phyloP scores from a whole-genome alignment of 2,329 filamentous ascomycete species.

The Sporothrix curviconia region DNA sequence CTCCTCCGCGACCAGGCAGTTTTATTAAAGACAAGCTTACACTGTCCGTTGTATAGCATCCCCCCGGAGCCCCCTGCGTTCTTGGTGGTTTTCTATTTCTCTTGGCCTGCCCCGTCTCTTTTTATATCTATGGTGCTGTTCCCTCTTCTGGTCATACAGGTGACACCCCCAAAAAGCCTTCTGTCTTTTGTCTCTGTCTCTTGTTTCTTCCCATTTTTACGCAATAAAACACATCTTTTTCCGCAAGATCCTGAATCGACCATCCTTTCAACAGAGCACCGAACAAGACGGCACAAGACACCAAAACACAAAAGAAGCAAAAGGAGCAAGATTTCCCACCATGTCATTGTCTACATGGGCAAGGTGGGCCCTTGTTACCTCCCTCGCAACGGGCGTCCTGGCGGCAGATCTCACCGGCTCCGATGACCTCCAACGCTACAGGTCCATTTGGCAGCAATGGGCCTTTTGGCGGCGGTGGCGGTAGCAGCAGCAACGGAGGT shows the following conservation, averaged over 20 bases:
- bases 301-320: background rate
- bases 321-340: background rate
- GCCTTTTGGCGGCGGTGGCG: background rate
- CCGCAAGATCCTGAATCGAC: background rate
- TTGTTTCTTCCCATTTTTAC: no score
- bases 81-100: background rate
- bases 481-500: background rate
- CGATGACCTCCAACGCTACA: background rate
- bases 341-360: background rate
- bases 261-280: background rate
- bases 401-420: no score
- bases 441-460: slow-evolving; percentile 4
- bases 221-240: no score
- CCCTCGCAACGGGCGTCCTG: no score
- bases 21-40: background rate
- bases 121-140: background rate
- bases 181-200: no score
- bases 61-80: background rate
- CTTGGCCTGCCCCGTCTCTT: background rate
- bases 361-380: background rate
- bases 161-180: no score
- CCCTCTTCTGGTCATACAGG: no score
- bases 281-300: background rate
- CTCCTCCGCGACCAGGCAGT: background rate
- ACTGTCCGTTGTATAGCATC: background rate